Evolutionary conservation across 345 rosid genomes (phyloP), one percentile per base, ranked within the genome.

Genomic region (Euphorbia pulcherrima): DNA sequence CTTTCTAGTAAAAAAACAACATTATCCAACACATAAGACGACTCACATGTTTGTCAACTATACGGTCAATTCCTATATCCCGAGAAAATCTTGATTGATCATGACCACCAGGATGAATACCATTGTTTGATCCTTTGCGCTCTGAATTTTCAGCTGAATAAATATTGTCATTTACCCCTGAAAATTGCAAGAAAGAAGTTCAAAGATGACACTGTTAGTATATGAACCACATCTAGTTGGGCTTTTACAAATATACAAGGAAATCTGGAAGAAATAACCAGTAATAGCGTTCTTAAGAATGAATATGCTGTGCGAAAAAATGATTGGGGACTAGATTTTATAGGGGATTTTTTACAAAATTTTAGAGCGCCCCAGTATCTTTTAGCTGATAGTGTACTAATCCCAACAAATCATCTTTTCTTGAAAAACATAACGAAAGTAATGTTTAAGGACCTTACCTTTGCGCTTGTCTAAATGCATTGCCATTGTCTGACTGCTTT

Each of bases 401-500:
- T 10, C 54, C 12, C 50, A 35, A 7, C 41, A 64, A 64, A 64
- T 48, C 56, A 17, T 64, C 39, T 5, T 18, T 17, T 40, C 67
- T 21, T 33, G 17, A 50, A n/a, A 64, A 6, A 20, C 3, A 1
- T 2, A 52, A 48, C 29, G 41, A 64, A 44, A 48, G n/a, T 47
- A 35, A 17, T 1, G 52, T 54, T 55, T 13, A 62, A 63, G 21
- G 23, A 24, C 39, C 51, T 76, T 54, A 78, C 82, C 80, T 75
- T 75, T 75, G 51, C 48, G 78, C 69, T 81, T 78, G 44, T 76
- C 46, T 13, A 67, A 41, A 54, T 60, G 68, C 60, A 16, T 12
- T 40, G 76, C 66, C 76, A 68, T 39, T 67, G 74, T 74, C 52
- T 55, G 77, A 68, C 60, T 71, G 76, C 69, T 68, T 30, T 68